Conservation (phyloP, 2,329 filamentous ascomycete genomes). For the Xylariales sp. region DNA sequence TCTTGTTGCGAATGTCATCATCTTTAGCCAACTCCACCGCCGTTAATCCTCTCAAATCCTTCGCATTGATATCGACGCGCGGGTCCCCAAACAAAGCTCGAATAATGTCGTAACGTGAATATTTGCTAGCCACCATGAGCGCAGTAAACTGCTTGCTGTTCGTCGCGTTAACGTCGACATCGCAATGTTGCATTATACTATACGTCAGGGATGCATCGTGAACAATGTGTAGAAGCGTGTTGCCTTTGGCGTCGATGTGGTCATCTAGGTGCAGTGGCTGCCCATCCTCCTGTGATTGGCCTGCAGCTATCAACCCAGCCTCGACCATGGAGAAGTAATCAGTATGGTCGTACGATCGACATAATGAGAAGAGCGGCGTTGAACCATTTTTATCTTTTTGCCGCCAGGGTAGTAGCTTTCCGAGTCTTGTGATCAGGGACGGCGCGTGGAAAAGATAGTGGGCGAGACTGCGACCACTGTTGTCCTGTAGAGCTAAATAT, state of each 20-base stretch:
- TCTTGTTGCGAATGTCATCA: constrained; percentile 92
- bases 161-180: constrained; percentile 91
- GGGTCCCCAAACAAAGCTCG: constrained; percentile 82
- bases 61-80: constrained; percentile 77
- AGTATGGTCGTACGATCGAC: constrained; percentile 89
- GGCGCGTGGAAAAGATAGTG: constrained; percentile 96
- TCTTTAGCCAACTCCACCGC: constrained; percentile 97
- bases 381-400: constrained; percentile 94
- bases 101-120: constrained; percentile 91
- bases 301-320: constrained; percentile 71
- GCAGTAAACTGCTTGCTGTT: constrained; percentile 95
- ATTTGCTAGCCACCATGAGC: constrained; percentile 98
- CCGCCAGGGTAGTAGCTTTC: constrained; percentile 77
- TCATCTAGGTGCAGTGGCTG: constrained; percentile 85
- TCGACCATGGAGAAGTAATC: constrained; percentile 87
- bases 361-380: constrained; percentile 94
- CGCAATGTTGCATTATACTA: constrained; percentile 75
- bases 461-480: constrained; percentile 81
- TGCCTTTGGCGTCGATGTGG: constrained; percentile 88
- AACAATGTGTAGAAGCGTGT: constrained; percentile 92
- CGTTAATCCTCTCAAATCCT: constrained; percentile 82
- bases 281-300: constrained; percentile 69
- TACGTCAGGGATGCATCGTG: constrained; percentile 76
- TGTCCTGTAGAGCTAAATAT: constrained; percentile 76
- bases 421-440: constrained; percentile 71